Conservation (phyloP, 257 asterid species). For the Coffea eugenioides region DNA sequence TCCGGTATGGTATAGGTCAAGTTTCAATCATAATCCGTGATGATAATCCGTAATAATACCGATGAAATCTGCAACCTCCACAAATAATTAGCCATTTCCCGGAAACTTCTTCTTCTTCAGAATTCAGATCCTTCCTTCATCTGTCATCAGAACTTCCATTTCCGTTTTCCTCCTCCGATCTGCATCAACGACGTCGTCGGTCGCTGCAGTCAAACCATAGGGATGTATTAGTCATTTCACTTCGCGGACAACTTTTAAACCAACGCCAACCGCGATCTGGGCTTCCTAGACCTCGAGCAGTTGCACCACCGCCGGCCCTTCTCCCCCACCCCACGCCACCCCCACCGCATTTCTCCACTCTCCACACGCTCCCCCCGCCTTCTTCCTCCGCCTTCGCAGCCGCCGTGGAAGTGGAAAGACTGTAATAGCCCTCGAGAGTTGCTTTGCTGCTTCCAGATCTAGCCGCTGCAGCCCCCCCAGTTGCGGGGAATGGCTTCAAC, state of each 20-base stretch:
- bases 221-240: conserved; percentile 13
- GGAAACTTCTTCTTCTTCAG: no score
- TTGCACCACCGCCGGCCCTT: neutral
- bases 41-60: no score
- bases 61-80: no score
- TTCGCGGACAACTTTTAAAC: conserved; percentile 12
- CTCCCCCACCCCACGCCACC: neutral
- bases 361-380: neutral
- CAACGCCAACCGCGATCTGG: conserved; percentile 20
- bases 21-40: no score
- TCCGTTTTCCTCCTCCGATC: neutral
- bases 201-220: neutral
- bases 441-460: conserved; percentile 18
- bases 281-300: conserved; percentile 6
- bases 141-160: no score
- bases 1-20: no score
- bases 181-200: no score
- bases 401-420: neutral
- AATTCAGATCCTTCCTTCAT: no score
- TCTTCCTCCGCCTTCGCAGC: neutral
- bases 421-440: neutral
- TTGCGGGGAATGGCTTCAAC: conserved; percentile 80
- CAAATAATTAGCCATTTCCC: neutral
- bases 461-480: conserved; percentile 15
- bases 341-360: neutral